Evolutionary conservation across 257 asterid genomes (phyloP).

Genomic region (Apocynum venetum): DNA sequence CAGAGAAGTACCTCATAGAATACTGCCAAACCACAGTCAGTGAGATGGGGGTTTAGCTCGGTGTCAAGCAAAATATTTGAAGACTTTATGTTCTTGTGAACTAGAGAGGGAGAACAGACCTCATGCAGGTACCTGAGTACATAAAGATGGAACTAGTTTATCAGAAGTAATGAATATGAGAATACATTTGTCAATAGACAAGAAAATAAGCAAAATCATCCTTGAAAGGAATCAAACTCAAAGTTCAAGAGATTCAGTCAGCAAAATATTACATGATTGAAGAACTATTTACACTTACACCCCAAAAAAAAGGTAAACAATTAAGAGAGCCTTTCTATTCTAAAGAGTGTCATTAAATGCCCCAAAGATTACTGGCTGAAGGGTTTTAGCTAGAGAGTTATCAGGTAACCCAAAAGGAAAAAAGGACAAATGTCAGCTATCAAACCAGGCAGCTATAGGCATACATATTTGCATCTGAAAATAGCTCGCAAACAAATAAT

Average conservation of each 20-base stretch:
- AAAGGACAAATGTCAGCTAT: not conserved
- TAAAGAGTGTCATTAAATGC: no score
- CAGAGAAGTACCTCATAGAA: constrained; percentile 31
- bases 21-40: constrained; percentile 52
- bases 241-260: not conserved
- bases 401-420: not conserved
- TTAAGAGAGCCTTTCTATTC: no score
- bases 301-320: not conserved
- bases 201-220: not conserved
- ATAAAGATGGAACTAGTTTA: not conserved
- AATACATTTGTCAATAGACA: not conserved
- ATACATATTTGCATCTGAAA: not conserved
- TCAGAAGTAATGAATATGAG: not conserved
- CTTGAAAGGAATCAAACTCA: not conserved
- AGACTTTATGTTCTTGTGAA: constrained; percentile 52
- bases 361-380: no score
- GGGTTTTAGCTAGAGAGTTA: not conserved
- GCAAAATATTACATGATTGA: not conserved
- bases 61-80: constrained; percentile 55
- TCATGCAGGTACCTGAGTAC: constrained; percentile 53
- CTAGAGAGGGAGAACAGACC: constrained; percentile 48
- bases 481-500: no score
- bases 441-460: not conserved
- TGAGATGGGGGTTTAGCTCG: constrained; percentile 49
- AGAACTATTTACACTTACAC: not conserved